Conservation (phyloP, 495 filamentous ascomycete genomes). For the Tuber magnatum region DNA sequence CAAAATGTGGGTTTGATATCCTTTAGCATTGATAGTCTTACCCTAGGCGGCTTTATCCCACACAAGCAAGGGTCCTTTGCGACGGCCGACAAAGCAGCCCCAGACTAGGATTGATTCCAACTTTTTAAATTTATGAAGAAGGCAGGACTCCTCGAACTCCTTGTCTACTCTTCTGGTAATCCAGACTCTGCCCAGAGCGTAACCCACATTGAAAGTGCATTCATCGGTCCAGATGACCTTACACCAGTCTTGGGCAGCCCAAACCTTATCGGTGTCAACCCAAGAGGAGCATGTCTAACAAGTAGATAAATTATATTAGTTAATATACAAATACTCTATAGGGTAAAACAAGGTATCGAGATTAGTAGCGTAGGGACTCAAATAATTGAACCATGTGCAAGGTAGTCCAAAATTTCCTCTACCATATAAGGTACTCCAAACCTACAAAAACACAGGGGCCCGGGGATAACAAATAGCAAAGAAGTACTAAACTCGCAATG, state of each 20-base stretch:
- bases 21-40: neutral
- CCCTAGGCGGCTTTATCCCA: neutral
- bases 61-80: neutral
- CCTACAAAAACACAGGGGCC: no score
- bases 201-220: slow-evolving; percentile 9
- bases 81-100: neutral
- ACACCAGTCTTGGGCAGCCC: neutral
- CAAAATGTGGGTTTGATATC: neutral
- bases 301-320: no score
- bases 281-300: no score
- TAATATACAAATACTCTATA: no score
- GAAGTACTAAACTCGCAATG: no score
- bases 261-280: neutral
- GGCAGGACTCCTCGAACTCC: slow-evolving; percentile 10
- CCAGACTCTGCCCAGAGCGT: neutral
- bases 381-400: no score
- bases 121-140: slow-evolving; percentile 19
- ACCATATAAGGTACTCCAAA: no score
- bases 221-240: slow-evolving; percentile 18
- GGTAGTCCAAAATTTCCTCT: no score
- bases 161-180: neutral
- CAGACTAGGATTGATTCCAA: slow-evolving; percentile 9
- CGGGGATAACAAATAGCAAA: no score
- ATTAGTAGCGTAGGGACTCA: no score
- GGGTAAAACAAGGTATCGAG: no score